Evolutionary conservation across 441 rosid genomes (phyloP), one percentile per base, ranked within the genome.

Genomic region (Lagerstroemia fauriei): DNA sequence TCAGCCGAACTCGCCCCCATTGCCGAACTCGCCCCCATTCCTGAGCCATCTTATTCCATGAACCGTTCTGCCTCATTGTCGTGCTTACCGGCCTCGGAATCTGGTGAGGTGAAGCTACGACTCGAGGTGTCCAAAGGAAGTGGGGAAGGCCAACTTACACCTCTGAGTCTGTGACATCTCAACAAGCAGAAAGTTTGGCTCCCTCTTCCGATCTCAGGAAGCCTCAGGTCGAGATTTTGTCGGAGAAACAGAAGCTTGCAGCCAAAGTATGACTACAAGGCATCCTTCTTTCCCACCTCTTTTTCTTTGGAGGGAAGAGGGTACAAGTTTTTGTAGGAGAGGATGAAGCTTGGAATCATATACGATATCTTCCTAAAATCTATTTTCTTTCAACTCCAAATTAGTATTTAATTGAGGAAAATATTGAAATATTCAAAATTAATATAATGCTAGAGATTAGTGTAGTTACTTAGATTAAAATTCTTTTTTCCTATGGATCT

Each of bases 61-160:
- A 68, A 86, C 73, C 92, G 86, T 76, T 91, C 83, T 81, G 83
- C 93, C 59, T 59, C 90, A 77, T 80, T 93, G 85, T 86, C 66
- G n/a, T n/a, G n/a, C n/a, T n/a, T n/a, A n/a, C 87, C 96, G 81
- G 91, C 88, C 86, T 65, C 93, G 53, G 93, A 91, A n/a, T n/a
- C n/a, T 48, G 83, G 90, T 51, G 96, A 89, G 74, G 89, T 97
- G 78, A 95, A 87, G 94, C 88, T 97, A 78, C 93, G 94, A 78
- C 95, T 97, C n/a, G 99, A 95, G 99, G 99, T 73, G 95, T 97
- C 46, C 98, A 94, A 81, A 94, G 90, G 89, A 97, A 95, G 90
- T 95, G 98, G 99, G 98, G 98, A 34, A 88, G 87, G 85, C 91
- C 95, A 12, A 90, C 85, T 78, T 93, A 92, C 86, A 86, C 92